Evolutionary conservation across 179 eudicot genomes (phyloP).

Genomic region (Patellifolia procumbens): DNA sequence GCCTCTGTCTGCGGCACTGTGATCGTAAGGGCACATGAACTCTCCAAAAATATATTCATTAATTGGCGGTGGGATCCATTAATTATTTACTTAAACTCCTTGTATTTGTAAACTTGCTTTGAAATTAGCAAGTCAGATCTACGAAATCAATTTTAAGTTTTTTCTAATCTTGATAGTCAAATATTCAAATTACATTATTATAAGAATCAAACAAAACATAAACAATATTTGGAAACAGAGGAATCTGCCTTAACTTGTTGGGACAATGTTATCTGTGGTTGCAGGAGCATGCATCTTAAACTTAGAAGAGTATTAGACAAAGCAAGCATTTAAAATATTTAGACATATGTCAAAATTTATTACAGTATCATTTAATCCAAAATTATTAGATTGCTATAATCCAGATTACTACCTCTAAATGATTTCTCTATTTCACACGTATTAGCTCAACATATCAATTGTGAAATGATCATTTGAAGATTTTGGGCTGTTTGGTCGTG

Average conservation of each 20-base stretch:
- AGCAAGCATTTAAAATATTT: conserved; percentile 3
- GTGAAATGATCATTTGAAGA: too few relatives aligned
- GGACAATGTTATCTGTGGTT: conserved; percentile 27
- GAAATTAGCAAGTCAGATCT: conserved; percentile 33
- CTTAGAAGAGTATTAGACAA: conserved; percentile 22
- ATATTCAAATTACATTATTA: background rate
- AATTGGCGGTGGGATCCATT: conserved; percentile 32
- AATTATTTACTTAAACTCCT: background rate
- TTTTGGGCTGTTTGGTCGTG: too few relatives aligned
- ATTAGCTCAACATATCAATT: background rate
- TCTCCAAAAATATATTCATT: conserved; percentile 16
- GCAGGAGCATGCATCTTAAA: conserved; percentile 30
- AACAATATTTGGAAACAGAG: background rate
- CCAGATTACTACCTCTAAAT: background rate
- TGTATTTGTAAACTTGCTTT: conserved; percentile 8
- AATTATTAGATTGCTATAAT: background rate
- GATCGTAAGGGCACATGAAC: conserved; percentile 37
- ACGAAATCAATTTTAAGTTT: conserved; percentile 3
- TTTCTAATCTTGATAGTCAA: conserved; percentile 6
- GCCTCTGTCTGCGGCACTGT: conserved; percentile 39
- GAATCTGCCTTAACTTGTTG: conserved; percentile 27
- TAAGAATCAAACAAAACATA: background rate
- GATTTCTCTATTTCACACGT: background rate
- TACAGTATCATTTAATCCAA: conserved; percentile 3
- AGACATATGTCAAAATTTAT: background rate